Base-by-base conservation (phyloP, 2,329 filamentous ascomycete species). In the Trichophyton mentagrophytes region DNA sequence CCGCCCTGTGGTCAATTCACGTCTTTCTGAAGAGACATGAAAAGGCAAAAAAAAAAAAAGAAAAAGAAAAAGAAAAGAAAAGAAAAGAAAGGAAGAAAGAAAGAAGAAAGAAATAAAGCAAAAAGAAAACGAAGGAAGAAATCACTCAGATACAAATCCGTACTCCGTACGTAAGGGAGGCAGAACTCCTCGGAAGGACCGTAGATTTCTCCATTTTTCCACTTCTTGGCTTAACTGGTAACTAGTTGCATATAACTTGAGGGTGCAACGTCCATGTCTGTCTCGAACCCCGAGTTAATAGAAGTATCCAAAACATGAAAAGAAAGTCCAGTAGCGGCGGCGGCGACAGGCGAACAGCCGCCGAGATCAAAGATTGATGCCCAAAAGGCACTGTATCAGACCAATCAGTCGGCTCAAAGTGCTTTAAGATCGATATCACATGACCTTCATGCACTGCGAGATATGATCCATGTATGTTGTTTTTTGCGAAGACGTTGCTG, bases 381-480 rank as follows among this genome's bases (percentile, higher is more conserved):
- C 49, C 49, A 55, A 55, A 55, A 6, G 17, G 11, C 40, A 44
- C 40, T 44, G 40, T 5, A 36, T 15, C 49, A 30, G 27, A 30
- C 27, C 58, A 53, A 53, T 51, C 9, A 49, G 22, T 20, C 58
- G 2, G 3, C 15, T n/a, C 25, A 3, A 27, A 27, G 4, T 27
- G 25, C 25, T 27, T 6, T 27, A 27, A 17, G 47, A 55, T n/a
- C 58, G 30, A 57, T 60, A 27, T 62, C 58, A 61, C 60, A 59
- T 62, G 58, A 61, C 62, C 33, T 36, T 57, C 58, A 55, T 56
- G 46, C 60, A 56, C 60, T 62, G 60, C 62, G 60, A 57, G 59
- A 36, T 61, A 36, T 33, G 25, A 27, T 53, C 49, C 7, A 17
- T 27, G 6, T n/a, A 36, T 33, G 22, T 25, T 8, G n/a, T 27